These are phyloP conservation scores for Stemphylium beticola DNA, from an alignment of 2,329 filamentous ascomycete genomes.

Conservation along the genomic window DNA sequence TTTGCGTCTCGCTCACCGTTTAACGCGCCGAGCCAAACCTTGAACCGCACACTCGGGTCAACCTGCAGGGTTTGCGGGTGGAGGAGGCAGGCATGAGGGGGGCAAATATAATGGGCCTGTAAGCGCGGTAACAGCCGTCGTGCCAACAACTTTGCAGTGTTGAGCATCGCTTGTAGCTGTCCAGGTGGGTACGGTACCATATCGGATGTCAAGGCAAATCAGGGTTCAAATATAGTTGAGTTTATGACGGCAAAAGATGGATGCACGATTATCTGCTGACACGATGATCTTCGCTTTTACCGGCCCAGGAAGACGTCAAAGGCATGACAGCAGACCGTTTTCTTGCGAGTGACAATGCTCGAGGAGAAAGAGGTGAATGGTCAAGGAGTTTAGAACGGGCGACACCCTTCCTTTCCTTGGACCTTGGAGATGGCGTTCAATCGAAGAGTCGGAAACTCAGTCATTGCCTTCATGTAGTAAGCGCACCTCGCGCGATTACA, in stretches of 20 bases:
- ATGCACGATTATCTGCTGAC: no score
- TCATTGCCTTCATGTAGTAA: not conserved
- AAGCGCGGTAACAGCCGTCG: constrained; percentile 2
- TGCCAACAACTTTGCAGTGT: not conserved
- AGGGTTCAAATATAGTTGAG: no score
- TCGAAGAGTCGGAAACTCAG: not conserved
- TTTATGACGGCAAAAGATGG: no score
- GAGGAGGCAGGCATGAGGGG: not conserved
- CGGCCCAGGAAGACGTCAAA: no score
- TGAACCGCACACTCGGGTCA: constrained; percentile 12
- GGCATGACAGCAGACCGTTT: no score
- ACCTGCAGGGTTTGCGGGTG: not conserved
- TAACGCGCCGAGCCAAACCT: constrained; percentile 21
- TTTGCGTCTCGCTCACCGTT: constrained; percentile 19
- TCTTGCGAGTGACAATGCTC: no score
- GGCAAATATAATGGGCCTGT: not conserved
- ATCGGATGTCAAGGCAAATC: no score
- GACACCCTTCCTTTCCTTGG: not conserved
- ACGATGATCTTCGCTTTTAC: no score
- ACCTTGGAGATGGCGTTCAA: not conserved
- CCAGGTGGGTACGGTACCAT: not conserved
- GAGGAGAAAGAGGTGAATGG: no score
- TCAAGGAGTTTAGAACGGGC: no score
- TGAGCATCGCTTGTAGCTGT: not conserved
- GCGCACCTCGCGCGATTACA: not conserved